Evolutionary conservation across 148 eudicot genomes (phyloP), one percentile per base, ranked within the genome.

Genomic region (Camellia sinensis): DNA sequence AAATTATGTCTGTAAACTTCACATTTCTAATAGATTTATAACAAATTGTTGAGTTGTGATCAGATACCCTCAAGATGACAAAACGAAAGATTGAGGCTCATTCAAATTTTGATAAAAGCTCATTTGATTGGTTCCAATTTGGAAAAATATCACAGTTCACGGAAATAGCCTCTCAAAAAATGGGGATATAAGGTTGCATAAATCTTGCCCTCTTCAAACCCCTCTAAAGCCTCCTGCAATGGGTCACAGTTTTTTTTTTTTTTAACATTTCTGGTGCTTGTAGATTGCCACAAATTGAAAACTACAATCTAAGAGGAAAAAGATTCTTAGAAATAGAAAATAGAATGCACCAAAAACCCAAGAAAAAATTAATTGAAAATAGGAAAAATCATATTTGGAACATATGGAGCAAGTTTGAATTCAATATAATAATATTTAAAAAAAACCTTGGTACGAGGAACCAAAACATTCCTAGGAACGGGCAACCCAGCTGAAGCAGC

Each of bases 401-500:
- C 61, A 45, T 22, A 10, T 17, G 19, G 48, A 74, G 90, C 91
- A 71, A 86, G 87, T 80, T 1, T 45, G 22, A 5, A 74, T 37
- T 29, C 37, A 29, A 29, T 29, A 29, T 29, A 29, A 29, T 29
- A 29, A 29, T 29, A 29, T 29, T 29, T 1, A 29, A 9, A 37
- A 52, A 74, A 53, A 61, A 93, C 98, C 97, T 95, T 95, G 46
- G 98, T 95, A 41, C 97, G 93, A 71, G 97, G 98, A 81, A 95
- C 90, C 82, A 94, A 84, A 75, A 92, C 90, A 82, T 94, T 91
- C 77, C 88, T 88, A 52, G 98, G 98, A 86, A 92, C 79, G 66
- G 98, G 98, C 73, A 92, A 82, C 76, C 94, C 94, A 12, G 82
- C 73, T 60, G 90, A 84, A 74, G 84, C 62, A 76, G 98, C 98